These are phyloP conservation scores for Sarocladium kiliense DNA, from an alignment of 2,329 filamentous ascomycete genomes.

Conservation along the genomic window DNA sequence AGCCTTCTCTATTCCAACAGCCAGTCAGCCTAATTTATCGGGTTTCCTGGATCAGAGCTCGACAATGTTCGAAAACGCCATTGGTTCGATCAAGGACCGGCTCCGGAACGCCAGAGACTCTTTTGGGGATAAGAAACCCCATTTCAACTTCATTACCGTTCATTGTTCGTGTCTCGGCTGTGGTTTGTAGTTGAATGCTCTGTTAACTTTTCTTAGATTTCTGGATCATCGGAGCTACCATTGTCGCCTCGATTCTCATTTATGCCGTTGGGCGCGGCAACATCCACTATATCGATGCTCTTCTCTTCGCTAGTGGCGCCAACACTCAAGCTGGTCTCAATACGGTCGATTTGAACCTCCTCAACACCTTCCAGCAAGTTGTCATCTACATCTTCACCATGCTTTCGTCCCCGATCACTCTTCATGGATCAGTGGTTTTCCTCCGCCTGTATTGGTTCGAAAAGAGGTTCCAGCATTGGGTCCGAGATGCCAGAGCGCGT, in stretches of 20 bases:
- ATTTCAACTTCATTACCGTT: constrained; percentile 75
- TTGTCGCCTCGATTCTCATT: constrained; percentile 73
- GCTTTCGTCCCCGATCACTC: constrained; percentile 75
- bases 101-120: constrained; percentile 16
- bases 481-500: constrained; percentile 62
- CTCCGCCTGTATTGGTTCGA: constrained; percentile 97
- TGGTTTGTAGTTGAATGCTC: neutral
- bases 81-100: neutral
- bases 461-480: constrained; percentile 85
- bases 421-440: constrained; percentile 84
- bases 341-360: constrained; percentile 62
- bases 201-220: constrained; percentile 48
- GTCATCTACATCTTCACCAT: constrained; percentile 67
- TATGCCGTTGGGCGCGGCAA: constrained; percentile 54
- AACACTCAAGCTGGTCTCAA: constrained; percentile 94
- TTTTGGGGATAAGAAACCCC: constrained; percentile 55
- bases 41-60: neutral
- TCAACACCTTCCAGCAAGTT: constrained; percentile 69
- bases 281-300: constrained; percentile 75
- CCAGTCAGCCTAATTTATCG: too few species aligned
- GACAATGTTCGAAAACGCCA: constrained; percentile 19
- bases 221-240: constrained; percentile 69
- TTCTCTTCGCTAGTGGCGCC: constrained; percentile 81
- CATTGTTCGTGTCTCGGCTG: constrained; percentile 57
- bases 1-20: neutral